phyloP scores from a whole-genome alignment of 192 early-diverging fungal species.

The Gorgonomyces haynaldii region DNA sequence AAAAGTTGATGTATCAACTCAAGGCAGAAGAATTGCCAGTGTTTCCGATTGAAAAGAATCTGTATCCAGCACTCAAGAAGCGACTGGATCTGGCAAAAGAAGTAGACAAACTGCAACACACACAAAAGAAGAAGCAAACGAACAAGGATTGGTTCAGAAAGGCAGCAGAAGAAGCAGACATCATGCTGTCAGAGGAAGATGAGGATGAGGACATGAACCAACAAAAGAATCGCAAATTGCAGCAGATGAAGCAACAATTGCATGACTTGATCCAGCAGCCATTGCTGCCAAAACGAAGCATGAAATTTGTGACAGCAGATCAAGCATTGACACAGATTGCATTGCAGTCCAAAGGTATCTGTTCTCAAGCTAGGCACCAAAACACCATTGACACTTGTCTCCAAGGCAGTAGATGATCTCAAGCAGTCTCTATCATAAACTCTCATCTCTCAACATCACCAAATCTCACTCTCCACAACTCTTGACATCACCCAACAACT shows the following conservation, averaged over 20 bases:
- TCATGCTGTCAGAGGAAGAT: slow-evolving; percentile 63
- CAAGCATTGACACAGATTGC: slow-evolving; percentile 12
- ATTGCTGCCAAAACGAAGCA: slow-evolving; percentile 28
- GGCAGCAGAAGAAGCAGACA: slow-evolving; percentile 66
- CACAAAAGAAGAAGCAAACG: slow-evolving; percentile 13
- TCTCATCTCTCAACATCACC: background rate
- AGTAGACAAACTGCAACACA: slow-evolving; percentile 72
- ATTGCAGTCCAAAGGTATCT: slow-evolving; percentile 1
- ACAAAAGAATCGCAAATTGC: slow-evolving; percentile 12
- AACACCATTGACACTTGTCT: slow-evolving; percentile 1
- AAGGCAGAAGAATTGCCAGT: slow-evolving; percentile 48
- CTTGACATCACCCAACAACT: too few relatives aligned
- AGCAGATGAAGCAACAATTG: slow-evolving; percentile 13
- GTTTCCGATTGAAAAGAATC: slow-evolving; percentile 70
- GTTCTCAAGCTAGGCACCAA: background rate
- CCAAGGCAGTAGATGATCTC: background rate
- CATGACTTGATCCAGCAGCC: slow-evolving; percentile 15
- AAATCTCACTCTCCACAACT: too few relatives aligned
- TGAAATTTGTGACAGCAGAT: slow-evolving; percentile 26
- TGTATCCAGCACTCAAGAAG: slow-evolving; percentile 58
- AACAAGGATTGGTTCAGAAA: slow-evolving; percentile 69
- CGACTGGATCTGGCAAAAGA: slow-evolving; percentile 69
- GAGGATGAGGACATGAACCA: slow-evolving; percentile 5
- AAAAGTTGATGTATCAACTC: slow-evolving; percentile 70
- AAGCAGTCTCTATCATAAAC: background rate